phyloP scores from a whole-genome alignment of 495 filamentous ascomycete genomes.

The Penicillium turbatum region DNA sequence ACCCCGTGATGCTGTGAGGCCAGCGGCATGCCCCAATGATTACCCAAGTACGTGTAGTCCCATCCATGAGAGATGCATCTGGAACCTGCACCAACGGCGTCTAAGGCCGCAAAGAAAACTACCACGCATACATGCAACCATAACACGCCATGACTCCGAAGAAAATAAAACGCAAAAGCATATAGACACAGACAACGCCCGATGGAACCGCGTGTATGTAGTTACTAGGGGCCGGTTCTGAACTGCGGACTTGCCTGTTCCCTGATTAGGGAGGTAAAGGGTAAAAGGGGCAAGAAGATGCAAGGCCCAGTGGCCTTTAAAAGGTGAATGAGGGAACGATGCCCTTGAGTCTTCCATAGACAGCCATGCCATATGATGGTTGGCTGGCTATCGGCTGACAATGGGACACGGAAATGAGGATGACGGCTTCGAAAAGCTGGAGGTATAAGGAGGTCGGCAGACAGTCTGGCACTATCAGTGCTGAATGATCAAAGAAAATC shows the following conservation, averaged over 20 bases:
- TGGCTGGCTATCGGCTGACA: not conserved
- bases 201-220: constrained; percentile 17
- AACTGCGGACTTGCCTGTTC: constrained; percentile 4
- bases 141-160: constrained; percentile 16
- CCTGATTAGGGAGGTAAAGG: not conserved
- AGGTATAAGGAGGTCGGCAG: not conserved
- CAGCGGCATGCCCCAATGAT: constrained; percentile 1
- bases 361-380: not conserved
- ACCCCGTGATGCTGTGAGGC: not conserved
- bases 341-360: not conserved
- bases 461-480: constrained; percentile 37
- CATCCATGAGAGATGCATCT: not conserved
- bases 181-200: constrained; percentile 20
- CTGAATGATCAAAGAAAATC: constrained; percentile 81
- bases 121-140: constrained; percentile 15
- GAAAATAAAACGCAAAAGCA: constrained; percentile 6
- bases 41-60: constrained; percentile 1
- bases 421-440: not conserved
- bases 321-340: not conserved
- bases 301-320: not conserved
- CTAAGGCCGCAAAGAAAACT: constrained; percentile 5
- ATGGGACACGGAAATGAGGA: not conserved
- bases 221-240: constrained; percentile 11
- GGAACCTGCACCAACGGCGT: constrained; percentile 6
- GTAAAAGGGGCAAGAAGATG: constrained; percentile 4